Evolutionary conservation across 306 rosid species (phyloP), one percentile per base, ranked within the genome.

Genomic region (Urtica urens): DNA sequence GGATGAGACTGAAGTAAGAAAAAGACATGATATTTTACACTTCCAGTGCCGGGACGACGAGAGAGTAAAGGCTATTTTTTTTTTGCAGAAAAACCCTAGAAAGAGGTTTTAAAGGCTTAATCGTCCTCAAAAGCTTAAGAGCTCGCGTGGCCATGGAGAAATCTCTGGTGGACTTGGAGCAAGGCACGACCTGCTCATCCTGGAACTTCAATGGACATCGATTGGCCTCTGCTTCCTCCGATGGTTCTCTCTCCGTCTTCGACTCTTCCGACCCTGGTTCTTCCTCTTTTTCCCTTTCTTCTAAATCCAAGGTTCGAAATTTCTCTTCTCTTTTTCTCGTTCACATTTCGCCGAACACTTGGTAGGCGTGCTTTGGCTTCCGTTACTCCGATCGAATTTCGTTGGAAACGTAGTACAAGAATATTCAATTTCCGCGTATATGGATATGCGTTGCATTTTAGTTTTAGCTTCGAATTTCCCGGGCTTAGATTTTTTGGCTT

Each of bases 221-320:
- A 65, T 77, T 90, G 18, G 94, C 87, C 68, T 44, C 81, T 22
- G 99, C 72, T 53, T 79, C 94, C 51, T 17, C 40, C 13, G 83
- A 75, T 20, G 99, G 94, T 46, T 68, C 76, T 0, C 73, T 90
- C 50, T 51, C 78, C 21, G 60, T 90, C 64, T 90, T 85, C 75
- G 87, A 85, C 69, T 59, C 78, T 20, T 59, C 41, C 18, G 54
- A 76, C 35, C 71, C 84, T 0, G 37, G 83, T 0, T 35, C 78
- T 46, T 81, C 92, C 18, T 71, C 92, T 51, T 74, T 81, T 33
- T 63, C 63, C 30, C 55, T 51, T 56, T 35, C 92, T 57, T 85
- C 77, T 43, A 85, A 75, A 64, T 64, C 67, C 31, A 69, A 64
- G 93, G 95, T 87, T 59, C 37, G 67, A 12, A 15, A 21, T 16